Percentiles rank a stretch among this genome's conserved stretches.
These are phyloP conservation scores for Orbilia brochopaga DNA, from an alignment of 2,329 filamentous ascomycete genomes.

Conservation along the genomic window DNA sequence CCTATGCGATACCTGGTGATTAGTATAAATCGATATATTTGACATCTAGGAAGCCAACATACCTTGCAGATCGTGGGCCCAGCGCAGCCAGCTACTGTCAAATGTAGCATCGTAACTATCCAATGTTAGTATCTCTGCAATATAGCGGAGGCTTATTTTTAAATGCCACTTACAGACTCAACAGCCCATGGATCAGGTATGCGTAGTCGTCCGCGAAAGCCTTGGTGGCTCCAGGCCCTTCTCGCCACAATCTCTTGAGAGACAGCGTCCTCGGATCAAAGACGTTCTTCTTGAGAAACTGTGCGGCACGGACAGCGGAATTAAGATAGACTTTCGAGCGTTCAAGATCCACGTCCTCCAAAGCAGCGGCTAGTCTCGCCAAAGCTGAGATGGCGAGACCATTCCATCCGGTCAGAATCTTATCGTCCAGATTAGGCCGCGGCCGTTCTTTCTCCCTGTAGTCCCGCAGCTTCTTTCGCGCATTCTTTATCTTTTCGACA, in stretches of 20 bases:
- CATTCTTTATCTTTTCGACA: conserved; percentile 69
- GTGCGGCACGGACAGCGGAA: conserved; percentile 71
- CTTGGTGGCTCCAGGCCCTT: conserved; percentile 68
- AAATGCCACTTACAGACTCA: conserved; percentile 68
- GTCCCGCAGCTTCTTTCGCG: conserved; percentile 71
- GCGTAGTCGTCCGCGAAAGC: conserved; percentile 96
- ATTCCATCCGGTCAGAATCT: conserved; percentile 86
- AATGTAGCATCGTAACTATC: conserved; percentile 72
- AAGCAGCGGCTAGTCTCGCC: conserved; percentile 72
- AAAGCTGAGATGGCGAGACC: conserved; percentile 84
- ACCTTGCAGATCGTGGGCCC: conserved; percentile 82
- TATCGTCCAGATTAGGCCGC: conserved; percentile 80
- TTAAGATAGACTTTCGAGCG: conserved; percentile 68
- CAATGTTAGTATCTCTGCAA: conserved; percentile 12
- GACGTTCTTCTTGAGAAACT: conserved; percentile 74
- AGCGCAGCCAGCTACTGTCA: conserved; percentile 75
- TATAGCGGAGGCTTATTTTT: neutral
- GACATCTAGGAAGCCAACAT: conserved; percentile 55
- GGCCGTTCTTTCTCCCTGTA: conserved; percentile 77
- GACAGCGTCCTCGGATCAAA: conserved; percentile 70
- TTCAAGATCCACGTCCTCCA: conserved; percentile 67
- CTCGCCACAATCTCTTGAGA: conserved; percentile 76
- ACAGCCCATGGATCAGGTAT: conserved; percentile 79
- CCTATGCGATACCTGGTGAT: conserved; percentile 59
- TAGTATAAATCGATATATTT: neutral